phyloP scores from a whole-genome alignment of 2,329 filamentous ascomycete genomes.

The Sarocladium kiliense region DNA sequence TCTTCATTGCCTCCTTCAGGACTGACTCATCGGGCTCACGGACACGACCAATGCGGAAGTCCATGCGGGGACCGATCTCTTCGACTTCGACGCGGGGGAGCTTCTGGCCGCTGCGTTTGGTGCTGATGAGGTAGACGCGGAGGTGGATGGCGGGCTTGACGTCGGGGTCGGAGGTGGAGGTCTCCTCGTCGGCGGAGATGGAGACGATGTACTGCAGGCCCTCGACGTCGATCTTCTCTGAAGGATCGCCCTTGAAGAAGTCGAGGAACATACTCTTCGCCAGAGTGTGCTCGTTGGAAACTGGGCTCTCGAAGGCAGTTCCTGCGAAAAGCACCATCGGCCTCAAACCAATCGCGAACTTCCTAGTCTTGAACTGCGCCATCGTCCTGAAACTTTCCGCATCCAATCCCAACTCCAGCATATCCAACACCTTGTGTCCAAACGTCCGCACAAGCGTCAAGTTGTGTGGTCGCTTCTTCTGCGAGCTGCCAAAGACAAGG shows the following conservation, averaged over 20 bases:
- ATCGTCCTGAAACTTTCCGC: slow-evolving; percentile 65
- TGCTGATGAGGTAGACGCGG: slow-evolving; percentile 80
- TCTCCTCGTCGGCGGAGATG: slow-evolving; percentile 66
- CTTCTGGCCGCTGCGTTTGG: slow-evolving; percentile 80
- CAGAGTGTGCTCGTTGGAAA: slow-evolving; percentile 73
- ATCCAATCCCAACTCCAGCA: slow-evolving; percentile 86
- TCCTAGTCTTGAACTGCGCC: slow-evolving; percentile 69
- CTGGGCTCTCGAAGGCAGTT: slow-evolving; percentile 78
- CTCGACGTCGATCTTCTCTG: slow-evolving; percentile 85
- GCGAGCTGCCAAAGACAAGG: slow-evolving; percentile 77
- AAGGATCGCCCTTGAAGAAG: slow-evolving; percentile 76
- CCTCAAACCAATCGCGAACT: slow-evolving; percentile 75
- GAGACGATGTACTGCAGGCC: slow-evolving; percentile 88
- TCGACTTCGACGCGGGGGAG: slow-evolving; percentile 89
- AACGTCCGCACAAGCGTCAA: slow-evolving; percentile 81
- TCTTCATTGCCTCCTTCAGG: slow-evolving; percentile 88
- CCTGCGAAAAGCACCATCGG: slow-evolving; percentile 91
- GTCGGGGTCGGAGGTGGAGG: slow-evolving; percentile 30
- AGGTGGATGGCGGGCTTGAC: slow-evolving; percentile 57
- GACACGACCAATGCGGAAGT: slow-evolving; percentile 79
- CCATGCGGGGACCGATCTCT: slow-evolving; percentile 91
- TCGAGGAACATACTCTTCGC: slow-evolving; percentile 85
- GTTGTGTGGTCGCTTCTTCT: slow-evolving; percentile 93
- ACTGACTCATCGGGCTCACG: slow-evolving; percentile 72
- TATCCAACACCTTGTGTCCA: slow-evolving; percentile 82